phyloP scores from a whole-genome alignment of 768 basidiomycete genomes.

The Lentinula aciculospora region DNA sequence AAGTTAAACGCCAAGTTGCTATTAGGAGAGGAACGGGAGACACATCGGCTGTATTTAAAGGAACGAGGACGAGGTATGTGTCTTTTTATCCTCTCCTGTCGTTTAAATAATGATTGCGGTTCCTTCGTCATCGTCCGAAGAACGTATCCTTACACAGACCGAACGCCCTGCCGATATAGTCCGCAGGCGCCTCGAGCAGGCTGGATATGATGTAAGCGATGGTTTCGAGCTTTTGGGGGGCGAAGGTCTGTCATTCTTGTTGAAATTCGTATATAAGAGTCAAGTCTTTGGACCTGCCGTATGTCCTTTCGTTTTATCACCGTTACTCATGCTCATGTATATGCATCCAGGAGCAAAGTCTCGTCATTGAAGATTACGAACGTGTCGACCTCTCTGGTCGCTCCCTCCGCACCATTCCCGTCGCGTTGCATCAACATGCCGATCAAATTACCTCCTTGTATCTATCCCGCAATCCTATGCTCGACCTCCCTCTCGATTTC shows the following conservation, averaged over 20 bases:
- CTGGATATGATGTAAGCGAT: conserved; percentile 82
- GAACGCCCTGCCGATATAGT: conserved; percentile 87
- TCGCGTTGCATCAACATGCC: conserved; percentile 79
- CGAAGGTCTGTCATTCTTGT: conserved; percentile 77
- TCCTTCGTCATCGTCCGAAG: conserved; percentile 30
- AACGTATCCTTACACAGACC: conserved; percentile 73
- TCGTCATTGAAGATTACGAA: conserved; percentile 65
- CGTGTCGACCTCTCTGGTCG: conserved; percentile 77
- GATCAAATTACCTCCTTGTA: conserved; percentile 80
- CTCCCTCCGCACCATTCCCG: conserved; percentile 83
- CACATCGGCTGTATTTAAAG: conserved; percentile 67
- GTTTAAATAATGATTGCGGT: too few species aligned
- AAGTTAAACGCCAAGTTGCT: conserved; percentile 56
- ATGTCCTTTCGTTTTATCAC: conserved; percentile 19
- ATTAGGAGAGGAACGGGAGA: conserved; percentile 43
- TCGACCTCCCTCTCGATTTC: conserved; percentile 95
- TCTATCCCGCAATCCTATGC: conserved; percentile 90
- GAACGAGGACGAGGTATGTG: conserved; percentile 68
- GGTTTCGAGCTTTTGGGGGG: conserved; percentile 70
- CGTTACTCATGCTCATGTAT: background rate
- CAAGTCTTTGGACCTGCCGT: conserved; percentile 61
- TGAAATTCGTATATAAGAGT: conserved; percentile 88
- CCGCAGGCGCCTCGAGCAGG: conserved; percentile 76
- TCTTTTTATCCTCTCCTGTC: background rate
- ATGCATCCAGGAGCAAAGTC: conserved; percentile 60